Base-by-base conservation (phyloP, 139 green algal species). In the Closterium sp. region DNA sequence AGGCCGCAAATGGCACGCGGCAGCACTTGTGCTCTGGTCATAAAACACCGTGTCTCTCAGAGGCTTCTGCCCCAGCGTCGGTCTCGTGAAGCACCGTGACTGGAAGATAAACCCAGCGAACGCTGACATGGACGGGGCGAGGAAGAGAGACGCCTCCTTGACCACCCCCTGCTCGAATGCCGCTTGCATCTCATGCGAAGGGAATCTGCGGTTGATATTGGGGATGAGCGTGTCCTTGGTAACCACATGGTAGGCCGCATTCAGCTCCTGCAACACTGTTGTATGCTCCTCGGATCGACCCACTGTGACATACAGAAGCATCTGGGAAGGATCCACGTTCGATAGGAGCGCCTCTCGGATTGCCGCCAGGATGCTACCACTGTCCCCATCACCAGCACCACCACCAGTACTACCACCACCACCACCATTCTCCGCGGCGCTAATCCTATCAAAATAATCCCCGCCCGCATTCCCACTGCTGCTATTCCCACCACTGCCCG, bases 51-150 rank as follows among this genome's bases (percentile, higher is more conserved):
- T 34, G n/a, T 32, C 83, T 34, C 83, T 32, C 25, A 32, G 28
- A 21, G 30, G 83, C 83, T 86, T 32, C 83, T 33, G n/a, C 5
- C n/a, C n/a, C 83, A 86, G 16, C 1, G 83, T 86, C 8, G 83
- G 83, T 28, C 55, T 25, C n/a, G 83, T 86, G n/a, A 86, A 88
- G 10, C 84, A 88, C 31, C 84, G 84, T 89, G 87, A 30, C 12
- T 35, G 84, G 84, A 43, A 88, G 31, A 36, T 10, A 28, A 43
- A 36, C 30, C 31, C 84, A 16, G 84, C 16, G 12, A 88, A 88
- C 10, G 84, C 21, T 33, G 84, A 88, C 33, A 10, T 36, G 21
- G 31, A 35, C 31, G 84, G 31, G 16, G 30, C 84, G 8, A 88
- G 31, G 32, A 88, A 88, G 21, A 88, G 10, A 10, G 21, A 30